phyloP scores from a whole-genome alignment of 139 green algal genomes.

The Microglena sp. region DNA sequence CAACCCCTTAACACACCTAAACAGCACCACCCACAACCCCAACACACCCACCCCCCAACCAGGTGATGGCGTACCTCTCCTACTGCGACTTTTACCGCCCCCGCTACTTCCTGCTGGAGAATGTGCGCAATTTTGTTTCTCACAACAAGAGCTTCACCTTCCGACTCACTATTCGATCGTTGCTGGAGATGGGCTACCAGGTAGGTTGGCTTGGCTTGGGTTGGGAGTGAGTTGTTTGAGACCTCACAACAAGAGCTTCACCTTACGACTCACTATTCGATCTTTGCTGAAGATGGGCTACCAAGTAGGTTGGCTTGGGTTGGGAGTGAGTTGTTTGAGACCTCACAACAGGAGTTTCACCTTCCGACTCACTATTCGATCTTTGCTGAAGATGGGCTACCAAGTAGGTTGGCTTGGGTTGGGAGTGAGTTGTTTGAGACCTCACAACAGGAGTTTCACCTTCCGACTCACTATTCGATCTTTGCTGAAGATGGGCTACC shows the following conservation, averaged over 20 bases:
- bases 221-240: no score
- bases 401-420: constrained; percentile 50
- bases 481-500: no score
- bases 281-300: constrained; percentile 94
- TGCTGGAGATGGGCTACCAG: constrained; percentile 97
- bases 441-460: no score
- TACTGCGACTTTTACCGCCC: constrained; percentile 90
- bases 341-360: constrained; percentile 93
- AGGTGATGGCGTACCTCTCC: constrained; percentile 86
- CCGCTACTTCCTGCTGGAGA: constrained; percentile 93
- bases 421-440: neutral
- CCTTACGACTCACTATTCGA: constrained; percentile 84
- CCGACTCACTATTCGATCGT: constrained; percentile 74
- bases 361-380: constrained; percentile 84
- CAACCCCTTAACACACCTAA: no score
- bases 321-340: neutral
- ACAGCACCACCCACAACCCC: no score
- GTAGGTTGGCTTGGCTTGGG: constrained; percentile 23
- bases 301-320: constrained; percentile 53
- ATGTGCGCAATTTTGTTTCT: constrained; percentile 93
- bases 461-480: no score
- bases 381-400: constrained; percentile 93
- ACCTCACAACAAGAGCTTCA: constrained; percentile 84
- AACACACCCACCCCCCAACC: no score
- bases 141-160: constrained; percentile 95